Base-by-base conservation (phyloP, 1,284 basidiomycete species). In the Chalciporus sp. region DNA sequence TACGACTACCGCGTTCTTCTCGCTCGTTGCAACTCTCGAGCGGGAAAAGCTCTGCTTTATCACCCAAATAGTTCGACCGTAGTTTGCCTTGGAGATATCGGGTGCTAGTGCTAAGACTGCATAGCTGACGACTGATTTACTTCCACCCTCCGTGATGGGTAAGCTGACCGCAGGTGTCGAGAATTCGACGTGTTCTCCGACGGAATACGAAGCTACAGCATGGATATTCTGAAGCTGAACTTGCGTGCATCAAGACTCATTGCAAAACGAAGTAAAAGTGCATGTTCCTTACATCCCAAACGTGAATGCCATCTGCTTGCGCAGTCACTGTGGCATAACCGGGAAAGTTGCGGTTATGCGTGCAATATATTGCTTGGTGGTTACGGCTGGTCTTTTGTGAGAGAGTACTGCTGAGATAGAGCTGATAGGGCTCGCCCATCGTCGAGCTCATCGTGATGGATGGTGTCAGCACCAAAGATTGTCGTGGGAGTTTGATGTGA, bases 281-380 rank as follows among this genome's bases (percentile, higher is more conserved):
- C 35, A 49, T 52, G 57, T 55, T 40, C 74, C 82, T 67, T 65
- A 90, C 88, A 66, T 90, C 85, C 51, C 88, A 69, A 47, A 90
- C 66, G 70, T 90, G 86, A 42, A 90, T 72, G 19, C 89, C 89
- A 56, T 91, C 86, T 58, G 79, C 80, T 57, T 88, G 85, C 17
- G 78, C 83, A 14, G 85, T 79, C 55, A 88, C 75, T 2, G 86
- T 85, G 33, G 81, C 83, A 73, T 80, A 79, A 23, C 80, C 79
- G 42, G 84, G 80, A 42, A 75, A 70, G 54, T 71, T 71, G 48
- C 69, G 72, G 58, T 71, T 73, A 57, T 79, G 69, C 8, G 72
- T 73, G 6, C 77, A 74, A 58, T 73, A 83, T 52, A 72, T 60
- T 1, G 72, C 59, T 23, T 66, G 61, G 52, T 48, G 37, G n/a